Evolutionary conservation across 1,284 basidiomycete genomes (phyloP).

Genomic region (Pterulicium gracile): DNA sequence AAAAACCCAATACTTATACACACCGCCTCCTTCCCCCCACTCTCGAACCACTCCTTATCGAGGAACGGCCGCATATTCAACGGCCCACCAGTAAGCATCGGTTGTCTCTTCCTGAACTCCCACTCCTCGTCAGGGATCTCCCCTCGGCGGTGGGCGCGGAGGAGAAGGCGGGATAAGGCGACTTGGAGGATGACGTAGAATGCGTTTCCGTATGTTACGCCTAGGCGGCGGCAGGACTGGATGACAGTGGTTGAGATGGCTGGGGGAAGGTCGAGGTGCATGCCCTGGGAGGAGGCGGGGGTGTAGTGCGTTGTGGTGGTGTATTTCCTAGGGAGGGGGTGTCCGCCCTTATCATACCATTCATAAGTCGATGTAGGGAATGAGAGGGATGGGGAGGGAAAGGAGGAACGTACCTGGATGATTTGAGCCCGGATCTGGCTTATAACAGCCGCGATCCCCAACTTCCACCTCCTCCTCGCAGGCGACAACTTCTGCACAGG

Average conservation of each 20-base stretch:
- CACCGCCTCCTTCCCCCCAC: slow-evolving; percentile 33
- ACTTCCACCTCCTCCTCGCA: slow-evolving; percentile 35
- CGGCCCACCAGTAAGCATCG: slow-evolving; percentile 38
- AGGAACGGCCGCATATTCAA: slow-evolving; percentile 43
- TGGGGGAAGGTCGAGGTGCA: slow-evolving; percentile 16
- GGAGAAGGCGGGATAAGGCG: slow-evolving; percentile 41
- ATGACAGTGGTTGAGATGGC: slow-evolving; percentile 20
- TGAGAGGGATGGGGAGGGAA: slow-evolving; percentile 1
- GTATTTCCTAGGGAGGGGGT: slow-evolving; percentile 36
- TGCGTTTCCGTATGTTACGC: slow-evolving; percentile 40
- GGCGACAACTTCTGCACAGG: slow-evolving; percentile 20
- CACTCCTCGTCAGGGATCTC: slow-evolving; percentile 40
- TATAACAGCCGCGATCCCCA: slow-evolving; percentile 32
- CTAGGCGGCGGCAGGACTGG: slow-evolving; percentile 26
- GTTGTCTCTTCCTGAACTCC: slow-evolving; percentile 37
- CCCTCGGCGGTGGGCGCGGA: slow-evolving; percentile 33
- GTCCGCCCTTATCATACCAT: slow-evolving; percentile 35
- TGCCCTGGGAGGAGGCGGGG: slow-evolving; percentile 23
- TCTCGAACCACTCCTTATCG: slow-evolving; percentile 33
- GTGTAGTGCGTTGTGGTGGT: slow-evolving; percentile 23
- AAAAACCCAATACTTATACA: slow-evolving; percentile 34
- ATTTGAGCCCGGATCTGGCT: slow-evolving; percentile 19
- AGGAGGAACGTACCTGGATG: slow-evolving; percentile 20
- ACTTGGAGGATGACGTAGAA: slow-evolving; percentile 41
- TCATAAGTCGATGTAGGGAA: slow-evolving; percentile 6